Conservation (phyloP, 805 yeast species). For the Pichia heedii region DNA sequence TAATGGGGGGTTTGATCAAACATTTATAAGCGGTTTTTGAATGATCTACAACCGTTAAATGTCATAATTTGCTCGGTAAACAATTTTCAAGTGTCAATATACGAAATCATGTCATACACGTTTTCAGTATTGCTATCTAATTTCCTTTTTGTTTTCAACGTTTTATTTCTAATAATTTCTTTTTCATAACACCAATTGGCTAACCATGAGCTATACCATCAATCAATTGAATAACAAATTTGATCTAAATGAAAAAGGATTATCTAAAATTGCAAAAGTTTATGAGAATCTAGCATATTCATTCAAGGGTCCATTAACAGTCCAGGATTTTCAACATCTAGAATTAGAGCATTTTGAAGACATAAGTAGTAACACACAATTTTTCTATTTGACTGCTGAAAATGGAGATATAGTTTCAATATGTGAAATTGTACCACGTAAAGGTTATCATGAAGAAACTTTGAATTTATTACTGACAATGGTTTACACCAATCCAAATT, state of each 20-base stretch:
- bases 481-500: constrained; percentile 6
- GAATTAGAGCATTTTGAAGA: neutral
- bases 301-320: neutral
- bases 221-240: neutral
- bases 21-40: no score
- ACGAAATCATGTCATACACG: no score
- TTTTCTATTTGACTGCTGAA: neutral
- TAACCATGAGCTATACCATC: neutral
- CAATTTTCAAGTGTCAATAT: no score
- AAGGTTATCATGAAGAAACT: neutral
- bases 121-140: no score
- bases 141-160: no score
- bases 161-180: no score
- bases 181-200: no score
- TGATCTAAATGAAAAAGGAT: neutral
- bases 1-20: no score
- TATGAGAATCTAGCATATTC: neutral
- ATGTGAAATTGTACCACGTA: neutral
- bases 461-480: constrained; percentile 1
- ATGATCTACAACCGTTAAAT: no score
- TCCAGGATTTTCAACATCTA: neutral
- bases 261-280: neutral
- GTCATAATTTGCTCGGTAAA: no score
- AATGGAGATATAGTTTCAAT: neutral
- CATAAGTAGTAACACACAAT: neutral